Evolutionary conservation across 441 rosid genomes (phyloP), one percentile per base, ranked within the genome.

Genomic region (Arabidopsis hybrid): DNA sequence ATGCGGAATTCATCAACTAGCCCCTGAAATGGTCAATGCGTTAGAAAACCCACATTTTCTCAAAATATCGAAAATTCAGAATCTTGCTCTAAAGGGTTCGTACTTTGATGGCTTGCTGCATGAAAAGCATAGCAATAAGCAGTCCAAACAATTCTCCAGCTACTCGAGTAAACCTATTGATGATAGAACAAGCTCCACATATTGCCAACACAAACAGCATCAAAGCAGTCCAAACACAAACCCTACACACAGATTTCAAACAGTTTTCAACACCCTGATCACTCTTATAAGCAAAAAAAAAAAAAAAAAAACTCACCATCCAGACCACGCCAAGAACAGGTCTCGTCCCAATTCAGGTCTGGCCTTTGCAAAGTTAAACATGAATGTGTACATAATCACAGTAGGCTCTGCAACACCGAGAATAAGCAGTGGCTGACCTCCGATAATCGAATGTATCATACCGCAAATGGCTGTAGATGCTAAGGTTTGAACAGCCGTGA

Each of bases 341-440:
- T 88, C 74, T 50, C 88, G 86, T 47, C 97, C 99, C 76, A 95
- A 75, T 67, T 87, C 96, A 8, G 88, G 76, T 77, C 94, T 86
- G 13, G 85, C 94, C 71, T 95, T 95, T 49, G 81, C 99, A 71
- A 95, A 95, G 85, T 90, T 88, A 67, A 90, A 95, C 97, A 95
- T 89, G 75, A 95, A 95, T 4, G 91, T 89, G 84, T 92, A 95
- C 99, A 95, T 92, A 49, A 95, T 90, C 11, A 95, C 99, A 31
- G 99, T 95, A 12, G 99, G 99, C 86, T 95, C 99, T 5, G 99
- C 99, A 58, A 95, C 99, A 78, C 99, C 99, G 43, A 95, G 80
- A 67, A 95, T 89, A 75, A 95, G 83, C 80, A 95, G 75, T 21
- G 99, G 99, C 80, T 95, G 99, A 64, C 99, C 99, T 21, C 99